Conservation (phyloP, 2,329 filamentous ascomycete genomes). For the Blastomyces parvus region DNA sequence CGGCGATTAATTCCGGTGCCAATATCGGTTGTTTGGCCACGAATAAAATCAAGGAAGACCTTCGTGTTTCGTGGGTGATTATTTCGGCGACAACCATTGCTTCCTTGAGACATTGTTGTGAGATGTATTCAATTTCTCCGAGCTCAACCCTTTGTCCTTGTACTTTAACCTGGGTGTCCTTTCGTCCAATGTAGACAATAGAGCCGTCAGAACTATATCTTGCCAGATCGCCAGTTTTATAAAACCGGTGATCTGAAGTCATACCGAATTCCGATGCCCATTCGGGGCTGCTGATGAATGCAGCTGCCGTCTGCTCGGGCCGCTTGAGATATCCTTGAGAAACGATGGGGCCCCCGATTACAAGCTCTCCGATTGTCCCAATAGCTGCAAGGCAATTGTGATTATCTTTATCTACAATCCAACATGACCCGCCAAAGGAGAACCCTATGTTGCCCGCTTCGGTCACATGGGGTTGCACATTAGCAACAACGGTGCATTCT, state of each 20-base stretch:
- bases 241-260: conserved; percentile 13
- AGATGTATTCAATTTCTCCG: conserved; percentile 23
- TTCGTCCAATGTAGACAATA: conserved; percentile 20
- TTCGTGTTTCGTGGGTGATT: conserved; percentile 5
- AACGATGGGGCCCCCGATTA: conserved; percentile 33
- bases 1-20: not conserved
- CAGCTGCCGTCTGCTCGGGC: conserved; percentile 14
- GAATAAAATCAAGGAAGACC: not conserved
- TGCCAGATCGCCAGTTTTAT: conserved; percentile 22
- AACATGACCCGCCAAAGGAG: conserved; percentile 12
- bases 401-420: conserved; percentile 20
- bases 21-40: not conserved
- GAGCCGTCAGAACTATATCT: conserved; percentile 18
- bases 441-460: conserved; percentile 15
- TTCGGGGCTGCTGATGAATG: conserved; percentile 19
- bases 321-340: conserved; percentile 29
- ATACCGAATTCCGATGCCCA: conserved; percentile 12
- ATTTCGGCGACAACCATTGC: conserved; percentile 14
- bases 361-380: conserved; percentile 33
- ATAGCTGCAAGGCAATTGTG: conserved; percentile 21
- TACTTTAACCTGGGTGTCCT: conserved; percentile 57
- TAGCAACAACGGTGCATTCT: conserved; percentile 9
- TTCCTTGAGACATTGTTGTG: conserved; percentile 13
- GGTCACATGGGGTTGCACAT: not conserved
- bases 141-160: conserved; percentile 26